These are phyloP conservation scores for Cyphellophora europaea DNA, from an alignment of 2,329 filamentous ascomycete species.

Conservation along the genomic window DNA sequence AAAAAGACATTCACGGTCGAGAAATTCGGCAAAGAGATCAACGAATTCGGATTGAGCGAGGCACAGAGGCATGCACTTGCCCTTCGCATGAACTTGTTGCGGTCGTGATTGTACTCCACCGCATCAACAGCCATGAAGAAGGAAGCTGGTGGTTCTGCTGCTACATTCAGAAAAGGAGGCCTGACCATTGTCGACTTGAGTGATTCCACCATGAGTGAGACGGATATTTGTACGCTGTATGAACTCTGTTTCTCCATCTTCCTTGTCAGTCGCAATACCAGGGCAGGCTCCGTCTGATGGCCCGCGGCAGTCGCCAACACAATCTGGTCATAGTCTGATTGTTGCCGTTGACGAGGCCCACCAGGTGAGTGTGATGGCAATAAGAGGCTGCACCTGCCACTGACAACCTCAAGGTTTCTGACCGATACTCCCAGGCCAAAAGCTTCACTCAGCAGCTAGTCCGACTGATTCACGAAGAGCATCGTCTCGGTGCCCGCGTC, in stretches of 20 bases:
- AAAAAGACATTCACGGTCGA: not conserved
- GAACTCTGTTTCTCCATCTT: constrained; percentile 62
- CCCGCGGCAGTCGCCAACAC: no score
- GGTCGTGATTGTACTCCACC: constrained; percentile 23
- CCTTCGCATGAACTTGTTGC: no score
- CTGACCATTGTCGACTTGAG: constrained; percentile 64
- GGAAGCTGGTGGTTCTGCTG: no score
- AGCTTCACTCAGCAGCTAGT: constrained; percentile 55
- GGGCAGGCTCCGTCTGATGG: no score
- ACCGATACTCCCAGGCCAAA: constrained; percentile 44
- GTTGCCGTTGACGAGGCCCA: constrained; percentile 70
- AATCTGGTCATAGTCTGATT: constrained; percentile 43
- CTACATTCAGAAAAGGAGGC: no score
- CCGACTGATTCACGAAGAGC: constrained; percentile 57
- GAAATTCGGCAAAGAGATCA: not conserved
- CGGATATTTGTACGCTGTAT: constrained; percentile 62
- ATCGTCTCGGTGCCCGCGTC: constrained; percentile 57
- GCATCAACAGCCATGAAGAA: no score
- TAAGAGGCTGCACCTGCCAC: not conserved
- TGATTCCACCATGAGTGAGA: constrained; percentile 59
- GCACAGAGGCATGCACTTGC: no score
- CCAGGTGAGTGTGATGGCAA: constrained; percentile 38
- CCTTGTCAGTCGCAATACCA: constrained; percentile 40
- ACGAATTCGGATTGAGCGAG: no score
- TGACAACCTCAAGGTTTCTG: constrained; percentile 44